These are phyloP conservation scores for Penicillium goetzii DNA, from an alignment of 495 filamentous ascomycete genomes.

Conservation along the genomic window DNA sequence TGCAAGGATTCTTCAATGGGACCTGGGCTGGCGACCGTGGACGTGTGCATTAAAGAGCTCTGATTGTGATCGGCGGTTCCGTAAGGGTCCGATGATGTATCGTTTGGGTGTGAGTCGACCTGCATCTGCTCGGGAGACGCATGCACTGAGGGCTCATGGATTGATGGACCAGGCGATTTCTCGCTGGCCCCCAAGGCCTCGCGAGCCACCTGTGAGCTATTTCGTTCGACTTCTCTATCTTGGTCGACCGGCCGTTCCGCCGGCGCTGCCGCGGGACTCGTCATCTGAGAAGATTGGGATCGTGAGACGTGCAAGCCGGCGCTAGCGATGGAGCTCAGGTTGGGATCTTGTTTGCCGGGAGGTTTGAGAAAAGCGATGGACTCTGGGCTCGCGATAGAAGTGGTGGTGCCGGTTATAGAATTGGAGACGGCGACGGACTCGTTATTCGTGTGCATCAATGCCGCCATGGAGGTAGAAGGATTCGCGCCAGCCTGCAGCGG, in stretches of 20 bases:
- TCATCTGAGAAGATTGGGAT: slow-evolving; percentile 41
- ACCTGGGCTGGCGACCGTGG: slow-evolving; percentile 52
- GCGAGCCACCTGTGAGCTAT: slow-evolving; percentile 48
- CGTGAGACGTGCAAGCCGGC: slow-evolving; percentile 51
- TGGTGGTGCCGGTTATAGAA: slow-evolving; percentile 35
- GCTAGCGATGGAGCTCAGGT: slow-evolving; percentile 50
- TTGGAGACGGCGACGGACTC: slow-evolving; percentile 49
- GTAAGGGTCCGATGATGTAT: slow-evolving; percentile 37
- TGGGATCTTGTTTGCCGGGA: slow-evolving; percentile 47
- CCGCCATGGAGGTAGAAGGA: slow-evolving; percentile 49
- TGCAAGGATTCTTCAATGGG: slow-evolving; percentile 53
- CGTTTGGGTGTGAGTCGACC: slow-evolving; percentile 43
- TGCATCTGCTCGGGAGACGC: slow-evolving; percentile 51
- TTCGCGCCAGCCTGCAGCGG: slow-evolving; percentile 41
- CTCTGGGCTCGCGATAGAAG: slow-evolving; percentile 39
- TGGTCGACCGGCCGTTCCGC: slow-evolving; percentile 41
- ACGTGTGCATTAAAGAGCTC: slow-evolving; percentile 41
- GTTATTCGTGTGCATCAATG: slow-evolving; percentile 52
- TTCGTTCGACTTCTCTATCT: slow-evolving; percentile 43
- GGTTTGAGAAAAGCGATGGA: slow-evolving; percentile 41
- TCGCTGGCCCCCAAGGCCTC: slow-evolving; percentile 51
- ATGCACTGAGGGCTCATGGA: slow-evolving; percentile 35
- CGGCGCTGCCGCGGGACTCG: slow-evolving; percentile 32
- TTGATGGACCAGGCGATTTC: slow-evolving; percentile 37
- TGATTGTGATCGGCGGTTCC: slow-evolving; percentile 37